Evolutionary conservation across 495 filamentous ascomycete genomes (phyloP).

Genomic region (Hypoxylon subgilvum): DNA sequence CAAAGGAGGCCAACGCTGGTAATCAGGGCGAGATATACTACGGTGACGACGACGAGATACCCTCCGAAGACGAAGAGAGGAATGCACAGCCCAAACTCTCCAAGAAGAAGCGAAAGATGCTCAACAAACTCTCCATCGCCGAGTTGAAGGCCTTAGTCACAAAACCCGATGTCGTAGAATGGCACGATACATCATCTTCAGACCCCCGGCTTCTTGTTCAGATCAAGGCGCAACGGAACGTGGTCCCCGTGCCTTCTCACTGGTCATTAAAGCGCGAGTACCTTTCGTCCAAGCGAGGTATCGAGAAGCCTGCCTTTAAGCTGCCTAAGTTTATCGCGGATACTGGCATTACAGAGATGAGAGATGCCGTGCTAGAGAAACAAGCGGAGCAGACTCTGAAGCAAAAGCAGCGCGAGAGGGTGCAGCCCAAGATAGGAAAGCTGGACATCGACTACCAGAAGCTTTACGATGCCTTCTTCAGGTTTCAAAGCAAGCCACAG

Average conservation of each 20-base stretch:
- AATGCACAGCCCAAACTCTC: slow-evolving; percentile 72
- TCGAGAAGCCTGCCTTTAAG: slow-evolving; percentile 92
- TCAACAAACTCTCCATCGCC: slow-evolving; percentile 90
- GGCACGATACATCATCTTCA: slow-evolving; percentile 92
- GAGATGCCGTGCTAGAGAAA: slow-evolving; percentile 93
- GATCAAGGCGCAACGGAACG: slow-evolving; percentile 93
- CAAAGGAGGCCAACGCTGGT: slow-evolving; percentile 65
- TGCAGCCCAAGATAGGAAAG: slow-evolving; percentile 95
- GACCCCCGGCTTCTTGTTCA: slow-evolving; percentile 90
- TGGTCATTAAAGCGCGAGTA: slow-evolving; percentile 98
- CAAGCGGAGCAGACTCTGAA: slow-evolving; percentile 89
- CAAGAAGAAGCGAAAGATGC: slow-evolving; percentile 89
- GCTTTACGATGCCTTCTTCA: slow-evolving; percentile 96
- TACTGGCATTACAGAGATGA: slow-evolving; percentile 96
- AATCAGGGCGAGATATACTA: slow-evolving; percentile 90
- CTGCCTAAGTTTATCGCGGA: slow-evolving; percentile 97
- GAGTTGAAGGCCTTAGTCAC: slow-evolving; percentile 90
- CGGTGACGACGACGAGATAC: slow-evolving; percentile 86
- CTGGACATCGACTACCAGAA: slow-evolving; percentile 98
- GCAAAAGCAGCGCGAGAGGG: slow-evolving; percentile 92
- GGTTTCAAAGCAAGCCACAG: slow-evolving; percentile 93
- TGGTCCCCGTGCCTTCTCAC: slow-evolving; percentile 90
- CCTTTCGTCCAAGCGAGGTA: slow-evolving; percentile 90
- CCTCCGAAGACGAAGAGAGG: slow-evolving; percentile 80
- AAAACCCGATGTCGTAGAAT: slow-evolving; percentile 94